Percentiles rank a stretch among this genome's conserved stretches.
Evolutionary conservation across 1,284 basidiomycete species (phyloP).

Genomic region (Thecaphora frezii): DNA sequence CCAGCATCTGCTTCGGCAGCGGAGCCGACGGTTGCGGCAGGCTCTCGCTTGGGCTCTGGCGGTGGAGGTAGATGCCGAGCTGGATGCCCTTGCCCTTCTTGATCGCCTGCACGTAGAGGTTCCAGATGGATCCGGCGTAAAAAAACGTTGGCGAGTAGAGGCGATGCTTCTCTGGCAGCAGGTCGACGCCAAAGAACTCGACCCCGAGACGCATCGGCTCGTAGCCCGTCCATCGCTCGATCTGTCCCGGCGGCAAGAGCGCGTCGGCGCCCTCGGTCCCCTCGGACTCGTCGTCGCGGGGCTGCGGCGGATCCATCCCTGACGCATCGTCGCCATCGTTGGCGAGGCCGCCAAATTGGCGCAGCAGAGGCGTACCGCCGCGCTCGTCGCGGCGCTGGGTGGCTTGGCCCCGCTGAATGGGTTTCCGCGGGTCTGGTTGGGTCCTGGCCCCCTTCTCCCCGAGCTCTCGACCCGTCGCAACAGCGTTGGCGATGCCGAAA

Average conservation of each 20-base stretch:
- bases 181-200: conserved; percentile 85
- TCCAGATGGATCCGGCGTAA: conserved; percentile 70
- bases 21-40: conserved; percentile 61
- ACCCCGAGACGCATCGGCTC: conserved; percentile 67
- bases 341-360: not conserved
- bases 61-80: conserved; percentile 85
- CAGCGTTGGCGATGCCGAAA: conserved; percentile 45
- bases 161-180: conserved; percentile 75
- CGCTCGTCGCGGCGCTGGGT: not conserved
- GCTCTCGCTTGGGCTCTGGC: conserved; percentile 74
- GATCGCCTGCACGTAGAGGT: conserved; percentile 83
- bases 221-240: conserved; percentile 42
- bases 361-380: not conserved
- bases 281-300: conserved; percentile 11
- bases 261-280: conserved; percentile 18
- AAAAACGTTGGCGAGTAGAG: conserved; percentile 63
- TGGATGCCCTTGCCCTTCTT: conserved; percentile 73
- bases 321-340: not conserved
- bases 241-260: conserved; percentile 11
- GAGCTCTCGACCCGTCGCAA: conserved; percentile 38
- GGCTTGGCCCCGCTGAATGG: not conserved
- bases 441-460: conserved; percentile 22
- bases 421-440: not conserved
- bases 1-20: conserved; percentile 1
- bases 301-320: not conserved